Percentiles rank a stretch among this genome's conserved stretches.
These are phyloP conservation scores for Plasmodium malariae DNA, from an alignment of 169 alveolate species.

Conservation along the genomic window DNA sequence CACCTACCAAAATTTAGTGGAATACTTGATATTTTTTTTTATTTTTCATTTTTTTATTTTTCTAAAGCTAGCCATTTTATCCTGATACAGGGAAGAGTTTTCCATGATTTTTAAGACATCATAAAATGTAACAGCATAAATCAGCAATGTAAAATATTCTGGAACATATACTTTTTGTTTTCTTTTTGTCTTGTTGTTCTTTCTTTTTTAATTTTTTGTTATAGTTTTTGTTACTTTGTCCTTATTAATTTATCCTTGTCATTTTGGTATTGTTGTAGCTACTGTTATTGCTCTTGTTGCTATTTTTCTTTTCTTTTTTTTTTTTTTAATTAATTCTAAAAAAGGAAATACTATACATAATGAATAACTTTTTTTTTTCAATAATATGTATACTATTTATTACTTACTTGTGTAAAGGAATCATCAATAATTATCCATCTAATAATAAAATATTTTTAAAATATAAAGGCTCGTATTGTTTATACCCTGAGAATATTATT, in stretches of 20 bases:
- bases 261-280: not conserved
- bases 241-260: conserved; percentile 11
- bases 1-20: conserved; percentile 4
- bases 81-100: not conserved
- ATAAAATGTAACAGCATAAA: conserved; percentile 26
- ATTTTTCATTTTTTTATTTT: not conserved
- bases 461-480: conserved; percentile 57
- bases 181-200: conserved; percentile 6
- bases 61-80: conserved; percentile 4
- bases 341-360: not conserved
- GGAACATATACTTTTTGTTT: not conserved
- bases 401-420: conserved; percentile 8
- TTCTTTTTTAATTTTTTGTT: conserved; percentile 1
- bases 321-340: not conserved
- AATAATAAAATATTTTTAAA: conserved; percentile 47
- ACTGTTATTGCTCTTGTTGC: not conserved
- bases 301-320: not conserved
- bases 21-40: not conserved
- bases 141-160: not conserved
- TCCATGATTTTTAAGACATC: conserved; percentile 4
- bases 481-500: conserved; percentile 69
- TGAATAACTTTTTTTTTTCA: conserved; percentile 20
- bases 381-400: conserved; percentile 10
- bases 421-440: conserved; percentile 5
- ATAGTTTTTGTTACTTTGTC: not conserved